Evolutionary conservation across 495 filamentous ascomycete species (phyloP).

Genomic region (Podospora comata): DNA sequence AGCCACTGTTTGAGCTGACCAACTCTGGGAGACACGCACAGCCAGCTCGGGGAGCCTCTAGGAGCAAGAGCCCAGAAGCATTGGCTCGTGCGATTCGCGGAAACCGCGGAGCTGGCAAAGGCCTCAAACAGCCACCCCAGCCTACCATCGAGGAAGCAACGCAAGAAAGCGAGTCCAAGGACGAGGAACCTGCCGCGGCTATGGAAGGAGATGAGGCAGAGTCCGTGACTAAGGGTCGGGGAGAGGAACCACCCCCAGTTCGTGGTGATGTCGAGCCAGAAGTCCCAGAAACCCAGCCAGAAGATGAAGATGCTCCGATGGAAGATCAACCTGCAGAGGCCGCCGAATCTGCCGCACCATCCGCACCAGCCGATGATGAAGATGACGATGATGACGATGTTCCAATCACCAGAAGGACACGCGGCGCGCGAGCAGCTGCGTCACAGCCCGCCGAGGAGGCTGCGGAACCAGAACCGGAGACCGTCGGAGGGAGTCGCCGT

Average conservation of each 20-base stretch:
- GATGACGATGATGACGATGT: slow-evolving; percentile 67
- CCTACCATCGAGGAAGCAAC: slow-evolving; percentile 57
- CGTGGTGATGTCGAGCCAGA: slow-evolving; percentile 11
- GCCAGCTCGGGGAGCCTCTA: slow-evolving; percentile 41
- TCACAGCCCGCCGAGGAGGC: slow-evolving; percentile 32
- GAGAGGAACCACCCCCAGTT: slow-evolving; percentile 10
- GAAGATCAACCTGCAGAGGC: slow-evolving; percentile 25
- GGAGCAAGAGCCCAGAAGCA: slow-evolving; percentile 65
- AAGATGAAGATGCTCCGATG: slow-evolving; percentile 18
- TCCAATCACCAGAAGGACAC: slow-evolving; percentile 53
- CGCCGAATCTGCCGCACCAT: slow-evolving; percentile 26
- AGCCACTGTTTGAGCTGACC: slow-evolving; percentile 53
- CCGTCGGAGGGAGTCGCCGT: slow-evolving; percentile 36
- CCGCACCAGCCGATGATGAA: slow-evolving; percentile 47
- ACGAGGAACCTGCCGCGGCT: slow-evolving; percentile 23
- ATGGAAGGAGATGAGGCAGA: slow-evolving; percentile 37
- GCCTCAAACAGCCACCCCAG: slow-evolving; percentile 55
- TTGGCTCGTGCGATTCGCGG: slow-evolving; percentile 44
- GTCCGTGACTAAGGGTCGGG: slow-evolving; percentile 24
- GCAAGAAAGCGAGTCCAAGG: slow-evolving; percentile 44
- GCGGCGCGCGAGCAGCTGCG: slow-evolving; percentile 41
- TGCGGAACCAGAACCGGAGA: slow-evolving; percentile 30
- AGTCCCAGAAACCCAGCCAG: slow-evolving; percentile 8
- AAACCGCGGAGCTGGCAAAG: slow-evolving; percentile 54
- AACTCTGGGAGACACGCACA: slow-evolving; percentile 74